Evolutionary conservation across 2,329 filamentous ascomycete genomes (phyloP), one percentile per base, ranked within the genome.

Genomic region (Fusarium subtropicale): DNA sequence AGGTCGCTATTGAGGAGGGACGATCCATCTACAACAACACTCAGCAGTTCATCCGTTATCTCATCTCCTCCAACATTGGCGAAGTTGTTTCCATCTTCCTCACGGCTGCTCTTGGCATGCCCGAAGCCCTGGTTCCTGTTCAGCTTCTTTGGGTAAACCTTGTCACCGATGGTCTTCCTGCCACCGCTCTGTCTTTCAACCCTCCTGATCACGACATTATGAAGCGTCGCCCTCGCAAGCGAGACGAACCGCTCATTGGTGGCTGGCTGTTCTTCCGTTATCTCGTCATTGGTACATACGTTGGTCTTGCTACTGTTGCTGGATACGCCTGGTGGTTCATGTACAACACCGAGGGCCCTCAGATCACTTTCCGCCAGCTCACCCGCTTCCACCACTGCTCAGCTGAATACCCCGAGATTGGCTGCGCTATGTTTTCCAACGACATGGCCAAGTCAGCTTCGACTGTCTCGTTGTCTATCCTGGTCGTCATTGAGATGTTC

Each of bases 301-400:
- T 99, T 61, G 96, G 96, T 77, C 85, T 93, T 41, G 96, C 96
- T 56, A 99, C 96, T 5, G 97, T 99, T 22, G 94, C 91, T 76
- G 96, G 97, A 46, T 99, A 99, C 78, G 95, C 93, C n/a, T 99
- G 96, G 96, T 99, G 94, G 93, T 99, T 98, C 85, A 94, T 99
- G 91, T 97, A 92, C 85, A 95, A 98, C 83, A 82, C 90, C 11
- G 89, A 90, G 71, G 96, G 96, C 1, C 96, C 96, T 26, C 92
- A 97, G 79, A 97, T 99, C 81, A 90, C 85, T 68, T 97, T 98
- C 83, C 91, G 87, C 79, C 93, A 99, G 78, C 85, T 99, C 71
- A 85, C 91, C 26, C 92, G 97, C 82, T 99, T 98, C 90, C 96
- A 99, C 83, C 90, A 91, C 78, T 99, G 96, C 87, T 91, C 91